Percentiles rank a stretch among this genome's conserved stretches.
These are phyloP conservation scores for Kokia cookei DNA, from an alignment of 441 rosid species.

Conservation along the genomic window DNA sequence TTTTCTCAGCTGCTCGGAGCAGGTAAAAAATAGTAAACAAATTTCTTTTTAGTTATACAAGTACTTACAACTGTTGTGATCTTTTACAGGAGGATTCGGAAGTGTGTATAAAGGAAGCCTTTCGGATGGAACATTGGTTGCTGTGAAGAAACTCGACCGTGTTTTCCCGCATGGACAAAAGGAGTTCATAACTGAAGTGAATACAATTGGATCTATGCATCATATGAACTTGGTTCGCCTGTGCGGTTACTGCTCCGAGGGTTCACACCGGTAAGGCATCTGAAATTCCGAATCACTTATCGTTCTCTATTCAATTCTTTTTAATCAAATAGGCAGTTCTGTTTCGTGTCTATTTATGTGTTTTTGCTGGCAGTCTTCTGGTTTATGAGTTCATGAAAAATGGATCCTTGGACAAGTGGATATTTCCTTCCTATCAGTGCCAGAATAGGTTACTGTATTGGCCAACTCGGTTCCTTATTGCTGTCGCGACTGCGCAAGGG, in stretches of 20 bases:
- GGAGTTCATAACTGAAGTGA: slow-evolving; percentile 90
- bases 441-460: slow-evolving; percentile 49
- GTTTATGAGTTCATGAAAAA: slow-evolving; percentile 89
- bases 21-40: slow-evolving; percentile 33
- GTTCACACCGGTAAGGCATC: slow-evolving; percentile 56
- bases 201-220: slow-evolving; percentile 92
- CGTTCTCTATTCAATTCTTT: not conserved
- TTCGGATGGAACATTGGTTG: slow-evolving; percentile 58
- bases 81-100: slow-evolving; percentile 75
- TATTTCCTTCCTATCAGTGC: slow-evolving; percentile 45
- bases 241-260: slow-evolving; percentile 82
- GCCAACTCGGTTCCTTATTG: slow-evolving; percentile 65
- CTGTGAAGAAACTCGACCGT: slow-evolving; percentile 80
- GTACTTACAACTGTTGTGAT: not conserved
- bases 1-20: slow-evolving; percentile 77
- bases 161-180: slow-evolving; percentile 80
- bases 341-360: not conserved
- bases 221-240: slow-evolving; percentile 92
- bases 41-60: not conserved
- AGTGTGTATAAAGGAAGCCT: slow-evolving; percentile 83
- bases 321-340: not conserved
- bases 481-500: slow-evolving; percentile 75
- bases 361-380: slow-evolving; percentile 46
- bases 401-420: slow-evolving; percentile 89
- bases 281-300: not conserved